A percentile compares a stretch with the other conserved stretches of the same genome.
phyloP scores from a whole-genome alignment of 1,284 basidiomycete genomes.

The Schizophyllum amplum region DNA sequence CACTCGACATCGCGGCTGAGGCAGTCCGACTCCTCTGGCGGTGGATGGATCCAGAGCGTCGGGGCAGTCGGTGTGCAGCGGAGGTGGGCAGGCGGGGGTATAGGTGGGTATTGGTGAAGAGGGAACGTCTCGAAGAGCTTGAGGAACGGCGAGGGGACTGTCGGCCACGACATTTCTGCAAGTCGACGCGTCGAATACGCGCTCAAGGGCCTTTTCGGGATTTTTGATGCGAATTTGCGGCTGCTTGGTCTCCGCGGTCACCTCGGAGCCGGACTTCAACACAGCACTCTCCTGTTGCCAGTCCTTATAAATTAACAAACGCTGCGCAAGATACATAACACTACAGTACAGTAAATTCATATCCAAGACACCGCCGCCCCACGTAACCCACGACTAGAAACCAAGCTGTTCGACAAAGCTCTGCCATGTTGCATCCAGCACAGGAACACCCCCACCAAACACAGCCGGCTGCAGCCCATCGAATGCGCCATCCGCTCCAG shows the following conservation, averaged over 20 bases:
- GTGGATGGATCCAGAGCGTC: slow-evolving; percentile 60
- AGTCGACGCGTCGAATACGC: neutral
- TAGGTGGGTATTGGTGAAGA: slow-evolving; percentile 36
- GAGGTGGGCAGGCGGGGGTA: slow-evolving; percentile 19
- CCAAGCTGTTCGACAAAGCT: slow-evolving; percentile 62
- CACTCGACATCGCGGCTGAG: slow-evolving; percentile 74
- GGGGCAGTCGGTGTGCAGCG: slow-evolving; percentile 26
- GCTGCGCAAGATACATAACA: no score
- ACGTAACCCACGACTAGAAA: no score
- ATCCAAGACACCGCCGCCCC: no score
- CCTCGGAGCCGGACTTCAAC: no score
- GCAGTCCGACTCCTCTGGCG: slow-evolving; percentile 26
- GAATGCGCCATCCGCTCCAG: neutral
- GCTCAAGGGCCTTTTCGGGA: neutral
- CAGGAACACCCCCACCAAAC: slow-evolving; percentile 19
- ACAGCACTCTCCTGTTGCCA: no score
- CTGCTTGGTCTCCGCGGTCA: neutral
- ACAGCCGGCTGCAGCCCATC: slow-evolving; percentile 2
- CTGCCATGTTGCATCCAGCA: slow-evolving; percentile 56
- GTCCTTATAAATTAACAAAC: no score
- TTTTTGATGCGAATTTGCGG: neutral
- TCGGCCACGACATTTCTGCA: neutral
- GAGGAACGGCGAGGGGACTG: slow-evolving; percentile 24
- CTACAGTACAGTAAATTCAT: no score
- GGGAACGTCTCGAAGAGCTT: slow-evolving; percentile 45